These are phyloP conservation scores for Chlorella sp. DNA, from an alignment of 139 green algal species.

Conservation along the genomic window DNA sequence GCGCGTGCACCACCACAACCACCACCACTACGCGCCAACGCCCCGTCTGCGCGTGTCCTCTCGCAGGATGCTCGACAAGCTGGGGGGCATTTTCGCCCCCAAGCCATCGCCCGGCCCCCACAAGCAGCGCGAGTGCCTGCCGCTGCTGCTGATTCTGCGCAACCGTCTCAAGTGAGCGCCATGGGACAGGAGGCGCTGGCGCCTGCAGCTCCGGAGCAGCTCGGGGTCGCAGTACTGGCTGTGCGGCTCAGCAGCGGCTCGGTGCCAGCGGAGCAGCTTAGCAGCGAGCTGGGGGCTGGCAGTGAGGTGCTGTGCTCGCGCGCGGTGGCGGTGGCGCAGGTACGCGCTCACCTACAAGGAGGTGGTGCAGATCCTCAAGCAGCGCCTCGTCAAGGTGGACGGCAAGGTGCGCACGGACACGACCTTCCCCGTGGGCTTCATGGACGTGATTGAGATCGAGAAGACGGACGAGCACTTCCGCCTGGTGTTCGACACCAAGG, in stretches of 20 bases:
- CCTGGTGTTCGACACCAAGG: conserved; percentile 96
- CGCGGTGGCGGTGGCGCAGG: too few relatives aligned
- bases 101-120: conserved; percentile 95
- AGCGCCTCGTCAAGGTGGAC: conserved; percentile 95
- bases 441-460: conserved; percentile 95
- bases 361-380: conserved; percentile 95
- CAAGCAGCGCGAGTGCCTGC: conserved; percentile 97
- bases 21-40: too few relatives aligned
- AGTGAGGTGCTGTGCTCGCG: too few relatives aligned
- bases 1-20: too few relatives aligned
- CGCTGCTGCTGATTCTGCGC: conserved; percentile 91
- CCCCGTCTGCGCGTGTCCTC: too few relatives aligned
- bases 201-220: too few relatives aligned
- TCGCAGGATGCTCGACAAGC: conserved; percentile 96
- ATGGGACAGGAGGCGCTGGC: too few relatives aligned
- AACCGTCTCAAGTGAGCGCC: conserved; percentile 98
- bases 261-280: too few relatives aligned
- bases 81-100: conserved; percentile 97
- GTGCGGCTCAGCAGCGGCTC: too few relatives aligned
- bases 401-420: conserved; percentile 94
- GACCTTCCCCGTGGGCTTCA: conserved; percentile 96
- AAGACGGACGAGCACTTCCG: conserved; percentile 94
- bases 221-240: too few relatives aligned
- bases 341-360: conserved; percentile 97
- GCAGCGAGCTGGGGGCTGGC: too few relatives aligned